Evolutionary conservation across 129 eudicot genomes (phyloP), one percentile per base, ranked within the genome.

Genomic region (Artemisia annua): DNA sequence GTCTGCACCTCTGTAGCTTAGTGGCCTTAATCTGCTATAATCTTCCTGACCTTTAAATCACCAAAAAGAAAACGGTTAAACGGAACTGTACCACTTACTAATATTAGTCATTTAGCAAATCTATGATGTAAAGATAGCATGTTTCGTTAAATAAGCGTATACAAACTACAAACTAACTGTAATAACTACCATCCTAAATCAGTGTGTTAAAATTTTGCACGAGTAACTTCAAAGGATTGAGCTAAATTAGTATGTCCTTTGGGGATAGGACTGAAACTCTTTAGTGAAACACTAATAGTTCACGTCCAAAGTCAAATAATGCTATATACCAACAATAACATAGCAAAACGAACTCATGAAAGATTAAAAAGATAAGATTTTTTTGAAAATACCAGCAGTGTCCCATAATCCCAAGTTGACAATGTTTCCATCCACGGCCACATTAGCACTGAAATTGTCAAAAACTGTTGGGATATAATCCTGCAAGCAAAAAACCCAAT

Each of bases 1-100:
- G 69, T 94, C 99, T 65, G 99, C 99, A 26, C 99, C 97, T 86
- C 99, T 88, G 81, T 94, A 94, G 69, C 99, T 94, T 65, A 94
- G 80, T 70, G 99, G 99, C 84, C 99, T 94, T 83, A 94, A 83
- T 78, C 99, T 94, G 81, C 99, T 94, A 71, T 94, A 94, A 66
- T 94, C 99, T 86, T 94, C 99, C 51, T 94, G 99, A 60, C 98
- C 98, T 94, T 72, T 16, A 68, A 26, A 54, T 67, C 57, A 76
- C 51, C 24, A 28, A 72, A 60, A 44, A 53, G 26, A 66, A 17
- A 48, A 7, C 22, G 7, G 61, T 60, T 5, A 35, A 60, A 48
- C 35, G 5, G 4, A 72, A 48, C 11, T 59, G 49, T n/a, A n/a
- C n/a, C n/a, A n/a, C n/a, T n/a, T n/a, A n/a, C n/a, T n/a, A n/a